Evolutionary conservation across 202 grass and related monocot species (phyloP).

Genomic region (Panicum virgatum): DNA sequence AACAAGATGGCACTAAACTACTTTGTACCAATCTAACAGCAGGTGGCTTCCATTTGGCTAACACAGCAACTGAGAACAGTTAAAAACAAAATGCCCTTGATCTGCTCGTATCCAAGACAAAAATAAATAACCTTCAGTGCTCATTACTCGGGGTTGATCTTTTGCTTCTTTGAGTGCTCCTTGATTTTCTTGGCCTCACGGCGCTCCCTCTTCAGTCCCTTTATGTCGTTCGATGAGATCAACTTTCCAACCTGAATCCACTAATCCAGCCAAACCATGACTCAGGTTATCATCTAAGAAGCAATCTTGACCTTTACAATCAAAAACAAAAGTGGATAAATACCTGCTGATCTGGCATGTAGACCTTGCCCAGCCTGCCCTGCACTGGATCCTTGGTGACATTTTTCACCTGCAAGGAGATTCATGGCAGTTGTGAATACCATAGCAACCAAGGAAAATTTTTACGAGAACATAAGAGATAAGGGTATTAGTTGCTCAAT

Average conservation of each 20-base stretch:
- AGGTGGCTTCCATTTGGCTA: background rate
- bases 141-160: constrained; percentile 48
- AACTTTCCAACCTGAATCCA: constrained; percentile 60
- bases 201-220: constrained; percentile 79
- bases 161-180: constrained; percentile 66
- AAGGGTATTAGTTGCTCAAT: background rate
- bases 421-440: background rate
- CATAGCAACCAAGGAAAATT: background rate
- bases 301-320: background rate
- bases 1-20: constrained; percentile 20
- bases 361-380: constrained; percentile 70
- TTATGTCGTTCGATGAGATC: constrained; percentile 56
- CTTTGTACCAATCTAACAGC: constrained; percentile 4
- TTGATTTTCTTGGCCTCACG: constrained; percentile 75
- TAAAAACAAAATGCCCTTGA: background rate
- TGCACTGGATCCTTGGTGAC: constrained; percentile 57
- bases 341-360: constrained; percentile 92
- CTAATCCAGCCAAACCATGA: constrained; percentile 17
- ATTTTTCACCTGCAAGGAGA: constrained; percentile 73
- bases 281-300: background rate
- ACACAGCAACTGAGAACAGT: background rate
- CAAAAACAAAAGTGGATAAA: background rate
- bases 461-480: background rate
- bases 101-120: background rate
- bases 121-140: background rate